Evolutionary conservation across 2,329 filamentous ascomycete species (phyloP).

Genomic region (Aureobasidium musti): DNA sequence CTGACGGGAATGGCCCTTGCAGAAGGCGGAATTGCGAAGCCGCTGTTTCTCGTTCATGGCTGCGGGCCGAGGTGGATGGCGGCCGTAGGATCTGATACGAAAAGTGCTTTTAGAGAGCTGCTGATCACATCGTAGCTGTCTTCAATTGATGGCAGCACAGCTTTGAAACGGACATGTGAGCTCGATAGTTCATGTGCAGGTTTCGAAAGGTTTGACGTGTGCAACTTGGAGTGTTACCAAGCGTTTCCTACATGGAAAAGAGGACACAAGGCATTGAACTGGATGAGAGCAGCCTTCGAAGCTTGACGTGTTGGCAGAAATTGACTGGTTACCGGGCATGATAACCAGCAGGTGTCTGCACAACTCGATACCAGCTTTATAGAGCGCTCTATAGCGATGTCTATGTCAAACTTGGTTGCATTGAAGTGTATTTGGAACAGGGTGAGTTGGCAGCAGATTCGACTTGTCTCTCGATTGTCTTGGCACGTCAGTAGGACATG

Average conservation of each 20-base stretch:
- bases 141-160: constrained; percentile 1
- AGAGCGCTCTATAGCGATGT: too few relatives aligned
- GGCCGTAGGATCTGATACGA: constrained; percentile 11
- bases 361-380: background rate
- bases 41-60: constrained; percentile 6
- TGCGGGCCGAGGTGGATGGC: constrained; percentile 14
- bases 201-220: background rate
- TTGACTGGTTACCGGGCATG: background rate
- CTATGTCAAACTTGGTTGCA: too few relatives aligned
- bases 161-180: background rate
- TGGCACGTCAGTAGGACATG: background rate
- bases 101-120: background rate
- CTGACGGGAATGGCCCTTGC: constrained; percentile 1
- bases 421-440: background rate
- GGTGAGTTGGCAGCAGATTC: background rate
- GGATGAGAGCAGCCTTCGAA: background rate
- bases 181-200: background rate
- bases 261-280: constrained; percentile 15
- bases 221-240: constrained; percentile 5
- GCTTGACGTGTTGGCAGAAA: background rate
- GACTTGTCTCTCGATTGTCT: constrained; percentile 2
- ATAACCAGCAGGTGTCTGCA: background rate
- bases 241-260: background rate
- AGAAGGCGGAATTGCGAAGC: background rate
- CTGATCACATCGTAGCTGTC: background rate